Evolutionary conservation across 768 basidiomycete genomes (phyloP).

Genomic region (Mycena vulgaris): DNA sequence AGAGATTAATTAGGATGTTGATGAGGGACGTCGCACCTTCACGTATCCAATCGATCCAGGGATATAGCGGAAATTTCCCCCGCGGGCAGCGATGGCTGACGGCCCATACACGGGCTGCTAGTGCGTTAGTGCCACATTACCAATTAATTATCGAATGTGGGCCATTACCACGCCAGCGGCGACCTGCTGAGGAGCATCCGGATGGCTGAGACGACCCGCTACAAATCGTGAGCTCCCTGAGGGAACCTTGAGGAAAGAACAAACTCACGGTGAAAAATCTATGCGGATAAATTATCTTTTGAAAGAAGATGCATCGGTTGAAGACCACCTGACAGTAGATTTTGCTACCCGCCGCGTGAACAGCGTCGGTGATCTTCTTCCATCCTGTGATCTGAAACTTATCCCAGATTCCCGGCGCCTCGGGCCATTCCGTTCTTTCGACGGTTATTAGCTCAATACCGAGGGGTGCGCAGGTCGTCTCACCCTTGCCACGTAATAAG

Average conservation of each 20-base stretch:
- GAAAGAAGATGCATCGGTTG: neutral
- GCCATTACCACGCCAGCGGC: too few relatives aligned
- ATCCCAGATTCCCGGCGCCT: neutral
- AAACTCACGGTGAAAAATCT: conserved; percentile 37
- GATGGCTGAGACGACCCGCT: neutral
- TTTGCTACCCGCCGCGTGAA: neutral
- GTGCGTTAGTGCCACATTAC: neutral
- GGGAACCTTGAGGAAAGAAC: neutral
- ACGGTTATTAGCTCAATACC: neutral
- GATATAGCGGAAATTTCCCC: conserved; percentile 44
- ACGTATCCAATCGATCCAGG: conserved; percentile 43
- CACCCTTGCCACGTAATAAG: neutral
- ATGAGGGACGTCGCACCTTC: conserved; percentile 20
- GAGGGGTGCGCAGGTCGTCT: neutral
- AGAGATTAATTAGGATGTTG: too few relatives aligned
- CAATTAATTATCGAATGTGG: too few relatives aligned
- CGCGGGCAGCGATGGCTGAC: conserved; percentile 40
- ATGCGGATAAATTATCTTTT: too few relatives aligned
- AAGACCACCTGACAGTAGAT: too few relatives aligned
- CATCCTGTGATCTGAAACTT: conserved; percentile 15
- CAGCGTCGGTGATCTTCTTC: neutral
- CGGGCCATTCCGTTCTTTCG: neutral
- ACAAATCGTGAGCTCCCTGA: too few relatives aligned
- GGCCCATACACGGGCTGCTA: conserved; percentile 32
- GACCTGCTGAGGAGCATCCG: too few relatives aligned